Evolutionary conservation across 129 eudicot species (phyloP).

Genomic region (Oenanthe sinensis): DNA sequence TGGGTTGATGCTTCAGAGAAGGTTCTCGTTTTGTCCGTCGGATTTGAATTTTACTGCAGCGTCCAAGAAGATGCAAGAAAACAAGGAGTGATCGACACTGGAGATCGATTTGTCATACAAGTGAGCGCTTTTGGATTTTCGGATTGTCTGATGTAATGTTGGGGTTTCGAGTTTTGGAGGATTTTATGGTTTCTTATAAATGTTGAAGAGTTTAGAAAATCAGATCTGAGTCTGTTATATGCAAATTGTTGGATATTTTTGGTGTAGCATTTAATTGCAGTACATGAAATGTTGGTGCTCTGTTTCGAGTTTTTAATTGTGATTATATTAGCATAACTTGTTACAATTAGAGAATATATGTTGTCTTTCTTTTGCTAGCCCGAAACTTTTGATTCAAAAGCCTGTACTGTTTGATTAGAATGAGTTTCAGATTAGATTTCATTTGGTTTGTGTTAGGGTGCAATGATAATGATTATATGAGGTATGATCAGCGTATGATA

Average conservation of each 20-base stretch:
- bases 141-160: background rate
- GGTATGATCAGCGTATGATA: background rate
- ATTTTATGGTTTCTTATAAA: background rate
- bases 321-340: background rate
- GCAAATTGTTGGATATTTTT: background rate
- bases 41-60: slow-evolving; percentile 38
- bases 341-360: background rate
- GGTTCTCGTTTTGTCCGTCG: slow-evolving; percentile 55
- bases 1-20: slow-evolving; percentile 54
- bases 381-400: background rate
- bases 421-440: background rate
- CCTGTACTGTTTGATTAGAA: background rate
- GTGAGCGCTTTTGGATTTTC: background rate
- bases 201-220: background rate
- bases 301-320: background rate
- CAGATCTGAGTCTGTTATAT: background rate
- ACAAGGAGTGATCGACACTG: slow-evolving; percentile 21
- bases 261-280: background rate
- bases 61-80: slow-evolving; percentile 32
- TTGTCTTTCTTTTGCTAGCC: background rate
- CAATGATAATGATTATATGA: background rate
- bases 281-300: background rate
- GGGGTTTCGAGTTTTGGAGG: background rate
- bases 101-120: background rate
- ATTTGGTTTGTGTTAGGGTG: background rate